Conservation (phyloP, 768 basidiomycete genomes). For the Tremella yokohamensis region DNA sequence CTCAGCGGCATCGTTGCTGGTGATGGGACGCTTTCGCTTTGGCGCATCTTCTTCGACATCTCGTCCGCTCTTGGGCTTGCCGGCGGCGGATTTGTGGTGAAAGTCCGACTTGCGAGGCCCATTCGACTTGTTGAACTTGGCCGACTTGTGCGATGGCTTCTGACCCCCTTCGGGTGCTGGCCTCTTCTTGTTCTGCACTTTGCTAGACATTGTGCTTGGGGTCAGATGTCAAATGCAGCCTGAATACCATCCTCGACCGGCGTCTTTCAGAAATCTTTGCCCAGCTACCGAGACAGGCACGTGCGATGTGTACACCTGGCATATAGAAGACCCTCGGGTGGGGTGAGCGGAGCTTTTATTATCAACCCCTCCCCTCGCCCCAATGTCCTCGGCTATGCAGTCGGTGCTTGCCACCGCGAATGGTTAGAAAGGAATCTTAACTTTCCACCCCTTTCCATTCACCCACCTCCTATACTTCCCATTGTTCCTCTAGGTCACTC, state of each 20-base stretch:
- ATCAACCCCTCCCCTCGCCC: no score
- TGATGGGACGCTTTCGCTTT: conserved; percentile 34
- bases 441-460: no score
- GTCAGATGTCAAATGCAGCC: neutral
- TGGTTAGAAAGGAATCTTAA: no score
- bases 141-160: conserved; percentile 5
- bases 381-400: no score
- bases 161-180: conserved; percentile 8
- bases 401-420: no score
- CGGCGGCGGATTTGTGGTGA: conserved; percentile 2
- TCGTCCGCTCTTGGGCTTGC: conserved; percentile 15
- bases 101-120: conserved; percentile 1
- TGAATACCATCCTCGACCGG: neutral
- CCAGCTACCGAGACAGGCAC: neutral
- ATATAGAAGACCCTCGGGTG: neutral
- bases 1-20: conserved; percentile 24
- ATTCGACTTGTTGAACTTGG: conserved; percentile 10
- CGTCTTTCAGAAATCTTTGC: conserved; percentile 3
- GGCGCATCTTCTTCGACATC: conserved; percentile 8
- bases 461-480: no score
- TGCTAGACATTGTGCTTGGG: conserved; percentile 12
- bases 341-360: no score
- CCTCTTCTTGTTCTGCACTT: conserved; percentile 6
- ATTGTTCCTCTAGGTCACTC: no score
- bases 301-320: neutral